Conservation (phyloP, 179 eudicot species). For the Beta lomatogona region DNA sequence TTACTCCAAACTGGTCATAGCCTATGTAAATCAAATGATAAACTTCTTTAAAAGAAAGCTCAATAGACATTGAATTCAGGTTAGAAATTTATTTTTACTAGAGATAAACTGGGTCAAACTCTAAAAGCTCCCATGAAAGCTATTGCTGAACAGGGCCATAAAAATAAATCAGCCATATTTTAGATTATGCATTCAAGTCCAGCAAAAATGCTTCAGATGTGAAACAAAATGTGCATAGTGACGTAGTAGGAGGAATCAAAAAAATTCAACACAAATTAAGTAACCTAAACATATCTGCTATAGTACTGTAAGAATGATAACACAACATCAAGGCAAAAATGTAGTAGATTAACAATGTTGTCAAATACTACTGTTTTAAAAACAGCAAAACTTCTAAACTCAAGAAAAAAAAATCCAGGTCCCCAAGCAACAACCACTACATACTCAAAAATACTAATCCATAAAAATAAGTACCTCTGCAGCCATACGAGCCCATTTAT, state of each 20-base stretch:
- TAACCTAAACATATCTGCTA: neutral
- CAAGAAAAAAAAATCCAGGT: neutral
- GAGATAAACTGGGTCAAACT: too few relatives aligned
- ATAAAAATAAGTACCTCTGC: conserved; percentile 36
- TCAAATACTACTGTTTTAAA: too few relatives aligned
- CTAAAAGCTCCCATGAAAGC: too few relatives aligned
- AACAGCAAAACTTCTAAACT: neutral
- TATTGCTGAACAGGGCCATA: neutral
- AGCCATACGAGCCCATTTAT: conserved; percentile 66
- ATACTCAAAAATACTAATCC: neutral
- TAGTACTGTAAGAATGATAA: neutral
- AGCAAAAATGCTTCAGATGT: neutral
- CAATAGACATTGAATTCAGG: neutral
- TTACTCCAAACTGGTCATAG: neutral
- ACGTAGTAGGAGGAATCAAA: too few relatives aligned
- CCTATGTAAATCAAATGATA: neutral
- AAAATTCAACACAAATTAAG: too few relatives aligned
- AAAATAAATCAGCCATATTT: neutral
- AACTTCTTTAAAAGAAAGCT: neutral
- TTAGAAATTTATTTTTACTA: neutral
- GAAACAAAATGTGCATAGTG: neutral
- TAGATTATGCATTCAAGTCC: neutral
- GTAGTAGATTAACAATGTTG: neutral
- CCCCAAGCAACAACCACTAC: conserved; percentile 7
- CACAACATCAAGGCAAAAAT: neutral